These are phyloP conservation scores for Neopestalotiopsis sp. DNA, from an alignment of 2,329 filamentous ascomycete genomes.

Conservation along the genomic window DNA sequence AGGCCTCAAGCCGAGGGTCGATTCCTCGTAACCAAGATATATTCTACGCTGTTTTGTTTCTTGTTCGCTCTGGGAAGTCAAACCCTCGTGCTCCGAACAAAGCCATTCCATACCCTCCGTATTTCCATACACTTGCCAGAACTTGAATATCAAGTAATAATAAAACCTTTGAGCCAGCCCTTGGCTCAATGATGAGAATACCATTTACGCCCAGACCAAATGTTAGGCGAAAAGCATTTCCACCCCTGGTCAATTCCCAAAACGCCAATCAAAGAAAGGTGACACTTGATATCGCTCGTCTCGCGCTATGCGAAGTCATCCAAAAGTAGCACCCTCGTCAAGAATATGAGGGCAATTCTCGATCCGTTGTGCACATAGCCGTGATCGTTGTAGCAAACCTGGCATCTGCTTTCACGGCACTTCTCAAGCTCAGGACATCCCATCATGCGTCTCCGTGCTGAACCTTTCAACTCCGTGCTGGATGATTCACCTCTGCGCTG, in stretches of 20 bases:
- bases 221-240: not conserved
- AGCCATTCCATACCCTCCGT: not conserved
- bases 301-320: not conserved
- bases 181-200: not conserved
- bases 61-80: not conserved
- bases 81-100: not conserved
- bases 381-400: not conserved
- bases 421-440: too few relatives aligned
- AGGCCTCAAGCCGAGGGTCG: too few relatives aligned
- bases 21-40: too few relatives aligned
- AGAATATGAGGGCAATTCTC: not conserved
- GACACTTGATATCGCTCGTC: not conserved
- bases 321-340: not conserved
- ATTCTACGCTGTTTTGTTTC: not conserved
- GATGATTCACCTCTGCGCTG: too few relatives aligned
- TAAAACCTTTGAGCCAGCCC: not conserved
- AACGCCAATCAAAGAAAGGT: not conserved
- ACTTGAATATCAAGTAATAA: not conserved
- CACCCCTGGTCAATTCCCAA: not conserved
- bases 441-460: too few relatives aligned
- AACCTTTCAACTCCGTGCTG: too few relatives aligned
- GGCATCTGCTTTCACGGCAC: not conserved
- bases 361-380: not conserved
- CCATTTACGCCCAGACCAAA: constrained; percentile 2
- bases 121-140: not conserved